Percentiles rank a stretch among this genome's conserved stretches.
phyloP scores from a whole-genome alignment of 1,284 basidiomycete species.

The Heterobasidion irregulare region DNA sequence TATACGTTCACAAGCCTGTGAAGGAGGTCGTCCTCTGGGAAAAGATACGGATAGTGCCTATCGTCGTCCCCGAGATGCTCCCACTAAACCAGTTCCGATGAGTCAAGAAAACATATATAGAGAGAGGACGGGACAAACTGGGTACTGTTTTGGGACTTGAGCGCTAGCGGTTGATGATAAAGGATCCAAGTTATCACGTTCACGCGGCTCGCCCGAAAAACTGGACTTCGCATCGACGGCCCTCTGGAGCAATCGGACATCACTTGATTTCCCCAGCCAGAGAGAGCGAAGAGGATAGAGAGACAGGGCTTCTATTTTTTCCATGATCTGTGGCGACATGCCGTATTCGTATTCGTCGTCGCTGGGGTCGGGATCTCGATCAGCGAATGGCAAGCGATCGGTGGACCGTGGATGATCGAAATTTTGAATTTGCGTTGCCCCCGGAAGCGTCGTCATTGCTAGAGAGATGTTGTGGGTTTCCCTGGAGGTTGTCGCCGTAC shows the following conservation, averaged over 20 bases:
- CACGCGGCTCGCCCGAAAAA: conserved; percentile 26
- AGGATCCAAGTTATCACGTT: conserved; percentile 8
- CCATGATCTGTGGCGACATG: background rate
- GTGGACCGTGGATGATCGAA: background rate
- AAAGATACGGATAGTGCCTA: background rate
- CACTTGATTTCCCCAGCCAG: conserved; percentile 71
- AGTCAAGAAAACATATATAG: background rate
- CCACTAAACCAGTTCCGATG: conserved; percentile 8
- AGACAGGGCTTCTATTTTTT: conserved; percentile 27
- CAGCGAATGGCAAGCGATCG: background rate
- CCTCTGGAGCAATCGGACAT: conserved; percentile 54
- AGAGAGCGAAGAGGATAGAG: conserved; percentile 30
- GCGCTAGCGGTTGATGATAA: too few relatives aligned
- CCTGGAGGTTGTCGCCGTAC: too few relatives aligned
- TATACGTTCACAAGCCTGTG: background rate
- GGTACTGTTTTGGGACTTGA: too few relatives aligned
- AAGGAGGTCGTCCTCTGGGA: background rate
- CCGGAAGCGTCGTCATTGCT: background rate
- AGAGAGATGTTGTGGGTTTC: background rate
- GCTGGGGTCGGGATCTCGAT: background rate
- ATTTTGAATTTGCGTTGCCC: too few relatives aligned
- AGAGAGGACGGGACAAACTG: too few relatives aligned
- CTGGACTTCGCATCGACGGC: conserved; percentile 63
- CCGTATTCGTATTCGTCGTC: background rate
- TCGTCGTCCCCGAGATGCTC: conserved; percentile 30